Evolutionary conservation across 129 eudicot genomes (phyloP).

Genomic region (Flaveria bidentis): DNA sequence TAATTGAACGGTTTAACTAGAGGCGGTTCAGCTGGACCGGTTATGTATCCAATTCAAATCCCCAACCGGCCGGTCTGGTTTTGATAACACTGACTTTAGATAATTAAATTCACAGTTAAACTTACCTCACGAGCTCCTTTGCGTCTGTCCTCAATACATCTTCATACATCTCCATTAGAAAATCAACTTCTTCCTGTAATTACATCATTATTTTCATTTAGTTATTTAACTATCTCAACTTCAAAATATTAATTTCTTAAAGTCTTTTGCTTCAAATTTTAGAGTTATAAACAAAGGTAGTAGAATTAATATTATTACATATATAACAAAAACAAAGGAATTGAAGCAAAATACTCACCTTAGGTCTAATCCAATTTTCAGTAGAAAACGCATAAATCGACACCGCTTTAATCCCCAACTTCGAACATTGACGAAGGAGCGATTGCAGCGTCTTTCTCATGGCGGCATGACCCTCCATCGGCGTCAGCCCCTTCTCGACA

Average conservation of each 20-base stretch:
- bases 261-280: too few relatives aligned
- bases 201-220: background rate
- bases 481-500: slow-evolving; percentile 9
- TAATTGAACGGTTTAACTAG: too few relatives aligned
- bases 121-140: slow-evolving; percentile 18
- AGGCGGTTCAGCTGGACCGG: too few relatives aligned
- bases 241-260: too few relatives aligned
- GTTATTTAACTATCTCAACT: too few relatives aligned
- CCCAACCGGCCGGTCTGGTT: too few relatives aligned
- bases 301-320: too few relatives aligned
- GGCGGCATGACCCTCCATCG: slow-evolving; percentile 21
- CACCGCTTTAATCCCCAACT: slow-evolving; percentile 2
- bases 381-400: slow-evolving; percentile 26
- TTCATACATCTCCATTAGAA: slow-evolving; percentile 28
- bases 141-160: slow-evolving; percentile 14
- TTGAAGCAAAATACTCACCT: slow-evolving; percentile 13
- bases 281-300: too few relatives aligned
- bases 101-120: too few relatives aligned
- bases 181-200: slow-evolving; percentile 29
- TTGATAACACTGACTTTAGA: too few relatives aligned
- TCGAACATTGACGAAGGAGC: background rate
- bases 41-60: too few relatives aligned
- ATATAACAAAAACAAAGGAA: too few relatives aligned
- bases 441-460: slow-evolving; percentile 14
- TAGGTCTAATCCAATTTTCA: slow-evolving; percentile 24